Base-by-base conservation (phyloP, 495 filamentous ascomycete species). In the Glonium stellatum region DNA sequence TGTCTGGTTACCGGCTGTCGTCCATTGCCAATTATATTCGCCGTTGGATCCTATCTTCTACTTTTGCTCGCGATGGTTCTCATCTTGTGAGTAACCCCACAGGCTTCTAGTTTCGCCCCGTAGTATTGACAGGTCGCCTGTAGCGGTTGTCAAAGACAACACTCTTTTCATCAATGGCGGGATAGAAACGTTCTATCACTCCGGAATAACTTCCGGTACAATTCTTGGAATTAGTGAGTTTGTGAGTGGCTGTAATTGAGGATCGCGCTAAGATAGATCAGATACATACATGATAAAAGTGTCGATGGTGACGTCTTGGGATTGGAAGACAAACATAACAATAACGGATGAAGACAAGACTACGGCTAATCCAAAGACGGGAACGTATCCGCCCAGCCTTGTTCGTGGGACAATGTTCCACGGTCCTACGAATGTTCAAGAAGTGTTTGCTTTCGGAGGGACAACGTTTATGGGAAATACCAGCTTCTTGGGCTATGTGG, bases 261-360 rank as follows among this genome's bases (percentile, higher is more conserved):
- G 6, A 23, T 15, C 13, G 15, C 19, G 56, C 64, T 58, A 35
- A 58, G 27, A 1, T 3, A 27, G 13, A 22, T 22, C 46, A 76
- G 75, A 75, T 57, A 64, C 66, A 1, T 68, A 70, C 52, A 44
- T 77, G 10, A 70, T 77, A 31, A 42, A 58, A n/a, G 60, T 76
- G 12, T 67, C 73, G 31, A 60, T 76, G 65, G 67, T 49, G 37
- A 54, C 57, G 1, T 74, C 73, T 4, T 77, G 73, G 75, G 67
- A 77, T 54, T 76, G 72, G 73, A 70, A 75, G 37, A 63, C 41
- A 11, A 76, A 74, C 52, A 69, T 76, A 34, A 72, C 73, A 0
- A 68, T 71, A 22, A 69, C 19, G 4, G 59, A 62, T 13, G 4
- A 72, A 11, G 55, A 58, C 19, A 76, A 71, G 37, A 66, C 53